Conservation (phyloP, 2,329 filamentous ascomycete genomes). For the Pseudogymnoascus sp. region DNA sequence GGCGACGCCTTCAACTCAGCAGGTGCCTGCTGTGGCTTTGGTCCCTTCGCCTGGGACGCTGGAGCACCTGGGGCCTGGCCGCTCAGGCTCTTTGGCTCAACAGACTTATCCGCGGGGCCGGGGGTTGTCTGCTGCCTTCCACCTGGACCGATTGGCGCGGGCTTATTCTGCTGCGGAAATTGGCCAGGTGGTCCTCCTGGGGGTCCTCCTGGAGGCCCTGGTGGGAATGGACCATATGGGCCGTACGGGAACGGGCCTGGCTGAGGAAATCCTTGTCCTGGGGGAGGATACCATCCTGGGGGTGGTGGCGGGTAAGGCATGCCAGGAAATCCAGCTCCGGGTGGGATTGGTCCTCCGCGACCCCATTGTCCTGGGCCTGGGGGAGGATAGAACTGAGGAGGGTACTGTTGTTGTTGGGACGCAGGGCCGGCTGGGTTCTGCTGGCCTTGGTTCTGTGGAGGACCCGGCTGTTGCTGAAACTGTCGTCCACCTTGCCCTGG, state of each 20-base stretch:
- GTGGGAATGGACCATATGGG: constrained; percentile 55
- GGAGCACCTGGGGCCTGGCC: constrained; percentile 35
- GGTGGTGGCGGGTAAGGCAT: constrained; percentile 63
- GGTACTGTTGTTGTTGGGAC: constrained; percentile 35
- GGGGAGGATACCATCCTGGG: constrained; percentile 67
- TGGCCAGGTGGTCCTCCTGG: constrained; percentile 16
- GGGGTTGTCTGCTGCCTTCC: constrained; percentile 38
- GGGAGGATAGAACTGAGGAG: constrained; percentile 29
- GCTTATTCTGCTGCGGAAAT: constrained; percentile 31
- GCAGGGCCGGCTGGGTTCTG: constrained; percentile 12
- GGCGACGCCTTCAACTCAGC: constrained; percentile 45
- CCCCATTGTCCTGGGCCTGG: constrained; percentile 46
- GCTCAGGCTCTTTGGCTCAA: constrained; percentile 45
- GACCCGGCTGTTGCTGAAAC: constrained; percentile 18
- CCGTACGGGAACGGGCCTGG: constrained; percentile 43
- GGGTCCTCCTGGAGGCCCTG: constrained; percentile 36
- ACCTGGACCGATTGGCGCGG: constrained; percentile 45
- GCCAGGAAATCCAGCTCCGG: constrained; percentile 60
- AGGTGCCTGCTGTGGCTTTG: constrained; percentile 58
- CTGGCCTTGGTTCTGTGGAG: constrained; percentile 17
- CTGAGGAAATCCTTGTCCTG: constrained; percentile 33
- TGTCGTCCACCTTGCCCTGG: constrained; percentile 9
- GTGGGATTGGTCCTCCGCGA: constrained; percentile 41
- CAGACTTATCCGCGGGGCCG: constrained; percentile 38
- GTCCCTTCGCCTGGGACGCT: constrained; percentile 39